Evolutionary conservation across 495 filamentous ascomycete species (phyloP), one percentile per base, ranked within the genome.

Genomic region (Lichenothelia convexa): DNA sequence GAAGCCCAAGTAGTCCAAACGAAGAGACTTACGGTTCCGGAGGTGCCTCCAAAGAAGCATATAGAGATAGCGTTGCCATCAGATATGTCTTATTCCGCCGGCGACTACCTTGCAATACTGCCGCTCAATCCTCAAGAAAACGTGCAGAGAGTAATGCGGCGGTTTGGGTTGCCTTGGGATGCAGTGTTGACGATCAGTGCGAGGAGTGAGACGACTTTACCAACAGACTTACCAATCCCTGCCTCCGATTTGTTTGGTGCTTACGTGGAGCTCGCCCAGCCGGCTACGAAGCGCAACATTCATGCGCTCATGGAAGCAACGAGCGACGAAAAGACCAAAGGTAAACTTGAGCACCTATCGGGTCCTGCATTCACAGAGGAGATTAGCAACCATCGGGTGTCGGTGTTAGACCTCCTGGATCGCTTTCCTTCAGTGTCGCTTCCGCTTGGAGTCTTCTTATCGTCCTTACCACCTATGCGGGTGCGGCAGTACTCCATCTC

Each of bases 401-500:
- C 73, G 21, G 55, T 74, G 4, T 60, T 83, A 12, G 74, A 79
- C 36, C 53, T 85, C 2, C 62, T 83, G 1, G 68, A 73, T 39
- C 58, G 59, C 19, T 73, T 71, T 49, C 59, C 71, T 0, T 45
- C 58, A 5, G 56, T 75, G 39, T 48, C 62, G 1, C 51, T 81
- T 1, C 59, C 76, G 0, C 60, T 85, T 23, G 63, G 63, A 18
- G 49, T 62, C 15, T 83, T 75, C 59, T 67, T 85, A 16, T 54
- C 64, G 15, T 71, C 81, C 57, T 67, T 83, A 0, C 75, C 75
- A 0, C 77, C 77, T 0, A 75, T 87, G 67, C 73, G 75, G 16
- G 65, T 75, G 12, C 69, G 80, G 9, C 75, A 80, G 49, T 87
- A 85, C 53, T 78, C 70, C 24, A 82, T 87, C 55, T 84, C 79